Base-by-base conservation (phyloP, 345 rosid genomes). In the Populus nigra region DNA sequence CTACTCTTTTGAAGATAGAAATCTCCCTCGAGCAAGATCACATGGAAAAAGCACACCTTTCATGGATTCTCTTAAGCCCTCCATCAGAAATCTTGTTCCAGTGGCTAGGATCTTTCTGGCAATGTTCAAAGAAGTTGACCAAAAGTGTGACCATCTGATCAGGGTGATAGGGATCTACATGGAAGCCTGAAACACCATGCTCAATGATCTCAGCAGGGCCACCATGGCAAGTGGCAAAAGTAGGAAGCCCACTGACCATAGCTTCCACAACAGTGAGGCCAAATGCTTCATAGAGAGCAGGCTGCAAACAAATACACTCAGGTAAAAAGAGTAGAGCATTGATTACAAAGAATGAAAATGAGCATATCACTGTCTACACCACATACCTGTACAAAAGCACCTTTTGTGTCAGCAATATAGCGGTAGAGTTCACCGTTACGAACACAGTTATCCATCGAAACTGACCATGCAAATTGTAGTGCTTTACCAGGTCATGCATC, bases 181-280 rank as follows among this genome's bases (percentile, higher is more conserved):
- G 91, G 84, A 86, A 86, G 63, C 90, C 91, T 1, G 89, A 89
- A 69, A 85, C 80, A 61, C 88, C 89, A 72, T 88, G 47, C 72
- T 85, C 88, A 23, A 88, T 88, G 71, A 89, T 88, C 83, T 89
- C 89, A 4, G 87, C 86, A 0, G 91, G 92, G 65, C 88, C 88
- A 25, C 91, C 90, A 35, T 89, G 89, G 74, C 86, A 85, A 8
- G 90, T 89, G 79, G 91, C 91, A 79, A 88, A 86, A 16, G 90
- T 89, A 53, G 91, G 89, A 55, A 89, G 86, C 38, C 88, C 89
- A 73, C 88, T 85, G 36, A 91, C 83, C 88, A 89, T 85, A 68
- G 89, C 84, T 76, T 85, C 88, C 68, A 86, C 90, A 53, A 89
- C 91, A 29, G 89, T 89, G 71, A 89, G 90, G 65, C 90, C 91